A percentile compares a stretch with the other conserved stretches of the same genome.
phyloP scores from a whole-genome alignment of 2,329 filamentous ascomycete species.

The Colletotrichum nymphaeae region DNA sequence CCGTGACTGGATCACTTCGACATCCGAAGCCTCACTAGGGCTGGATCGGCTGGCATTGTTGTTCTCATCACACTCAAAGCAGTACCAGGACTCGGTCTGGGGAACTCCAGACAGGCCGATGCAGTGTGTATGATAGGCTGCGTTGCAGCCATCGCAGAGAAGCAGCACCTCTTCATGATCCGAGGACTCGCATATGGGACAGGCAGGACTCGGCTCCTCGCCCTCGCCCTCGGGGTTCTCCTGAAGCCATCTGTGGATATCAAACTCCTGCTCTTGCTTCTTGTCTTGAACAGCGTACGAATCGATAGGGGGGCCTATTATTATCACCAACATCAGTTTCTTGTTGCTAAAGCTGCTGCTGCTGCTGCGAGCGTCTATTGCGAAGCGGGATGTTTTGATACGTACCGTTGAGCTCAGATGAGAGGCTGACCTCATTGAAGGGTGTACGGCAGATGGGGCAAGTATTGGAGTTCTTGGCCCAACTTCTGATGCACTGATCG shows the following conservation, averaged over 20 bases:
- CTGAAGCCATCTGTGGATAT: conserved; percentile 79
- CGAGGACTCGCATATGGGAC: conserved; percentile 83
- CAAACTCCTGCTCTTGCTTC: conserved; percentile 90
- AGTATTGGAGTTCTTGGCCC: conserved; percentile 97
- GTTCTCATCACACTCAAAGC: conserved; percentile 79
- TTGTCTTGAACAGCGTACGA: conserved; percentile 80
- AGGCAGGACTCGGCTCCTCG: conserved; percentile 83
- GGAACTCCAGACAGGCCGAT: conserved; percentile 84
- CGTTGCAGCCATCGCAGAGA: conserved; percentile 91
- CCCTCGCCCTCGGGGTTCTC: conserved; percentile 76
- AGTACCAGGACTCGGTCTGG: conserved; percentile 83
- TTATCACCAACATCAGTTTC: conserved; percentile 38
- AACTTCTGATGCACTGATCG: conserved; percentile 90
- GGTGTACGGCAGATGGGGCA: conserved; percentile 95
- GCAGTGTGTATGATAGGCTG: conserved; percentile 91
- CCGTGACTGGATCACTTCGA: conserved; percentile 10
- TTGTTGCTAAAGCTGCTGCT: conserved; percentile 2
- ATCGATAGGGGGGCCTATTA: conserved; percentile 64
- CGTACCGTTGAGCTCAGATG: conserved; percentile 62
- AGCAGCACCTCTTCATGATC: conserved; percentile 88
- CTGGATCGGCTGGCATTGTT: conserved; percentile 48
- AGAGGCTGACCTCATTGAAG: conserved; percentile 91
- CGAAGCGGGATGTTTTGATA: conserved; percentile 18
- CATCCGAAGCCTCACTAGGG: conserved; percentile 16
- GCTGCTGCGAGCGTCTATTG: too few relatives aligned